Base-by-base conservation (phyloP, 129 eudicot genomes). In the Mikania micrantha region DNA sequence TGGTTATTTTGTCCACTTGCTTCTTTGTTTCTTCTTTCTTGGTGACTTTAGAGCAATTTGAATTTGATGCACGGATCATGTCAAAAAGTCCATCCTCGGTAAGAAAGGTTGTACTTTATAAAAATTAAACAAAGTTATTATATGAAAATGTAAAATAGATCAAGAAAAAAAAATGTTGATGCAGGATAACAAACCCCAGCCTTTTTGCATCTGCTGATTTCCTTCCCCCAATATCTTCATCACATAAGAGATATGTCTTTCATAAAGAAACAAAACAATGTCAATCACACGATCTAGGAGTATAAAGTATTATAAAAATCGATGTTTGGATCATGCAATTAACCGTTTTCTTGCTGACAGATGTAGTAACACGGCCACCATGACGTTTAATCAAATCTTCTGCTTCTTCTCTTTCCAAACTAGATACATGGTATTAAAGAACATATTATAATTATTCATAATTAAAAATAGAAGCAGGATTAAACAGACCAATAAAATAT, bases 361-460 rank as follows among this genome's bases (percentile, higher is more conserved):
- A 89, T 82, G 93, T 95, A 41, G 99, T 93, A 39, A 86, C 82
- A 72, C 99, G 99, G 19, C 99, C 99, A 5, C 96, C 99, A 61
- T 93, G 74, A 52, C 99, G 88, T 67, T 89, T 93, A 68, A 93
- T 93, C 80, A 93, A 72, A 77, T 89, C 99, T 75, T 89, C 96
- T 54, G 99, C 99, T 82, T 93, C 99, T 79, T 93, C 99, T 84
- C 99, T 82, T 86, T 89, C 99, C 84, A 93, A 78, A 81, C 99
- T 91, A 79, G 60, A 80, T 79, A 20, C 62, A 59, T 9, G 57
- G 24, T 13, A 40, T 52, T 28, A 74, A 2, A 74, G 13, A 74
- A 52, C 21, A 62, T 22, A 47, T 25, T n/a, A 61, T 61, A 6
- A 36, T 36, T 49, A 64, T 0, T 40, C 28, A 2, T 29, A 1